Base-by-base conservation (phyloP, 2,329 filamentous ascomycete species). In the Exserohilum rostratum region DNA sequence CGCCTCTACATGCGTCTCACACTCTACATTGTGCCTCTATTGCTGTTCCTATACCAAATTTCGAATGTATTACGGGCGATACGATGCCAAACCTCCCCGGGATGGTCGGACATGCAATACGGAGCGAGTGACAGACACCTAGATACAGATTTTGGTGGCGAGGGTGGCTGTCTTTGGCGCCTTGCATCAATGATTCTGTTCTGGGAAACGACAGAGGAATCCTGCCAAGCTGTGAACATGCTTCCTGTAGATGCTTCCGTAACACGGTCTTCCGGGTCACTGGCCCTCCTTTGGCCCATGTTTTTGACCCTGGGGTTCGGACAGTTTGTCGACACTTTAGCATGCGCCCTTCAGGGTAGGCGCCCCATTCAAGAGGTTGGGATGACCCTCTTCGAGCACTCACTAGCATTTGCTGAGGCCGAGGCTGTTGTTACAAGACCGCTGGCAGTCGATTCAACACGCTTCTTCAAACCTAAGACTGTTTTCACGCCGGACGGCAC, bases 321-420 rank as follows among this genome's bases (percentile, higher is more conserved):
- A 64, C 91, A 96, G 70, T 93, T 98, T 64, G 79, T 96, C 17
- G 95, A 98, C 75, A 95, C 91, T 0, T 78, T 98, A 9, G 89
- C 89, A 3, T 96, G 91, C 73, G 91, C 93, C 9, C 83, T 98
- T 6, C 91, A 96, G 73, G 93, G 93, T 29, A 86, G 90, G 2
- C 84, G 86, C 2, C 85, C 91, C 0, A 85, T 90, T 59, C 89
- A 90, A 0, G 95, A 98, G 76, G 96, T 91, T 1, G 93, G 92
- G 15, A 96, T 98, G 90, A 96, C 93, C 0, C 84, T 97, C 2
- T 96, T 98, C 67, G 95, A 99, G 72, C 93, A 97, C 70, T 97
- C 93, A 0, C 81, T 99, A 7, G 93, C 93, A 2, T 99, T 98
- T 77, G 91, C 93, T 10, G 95, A 99, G 75, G 93, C 93, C 7